These are phyloP conservation scores for Scheffersomyces lignicola DNA, from an alignment of 1,139 yeast species.

Conservation along the genomic window DNA sequence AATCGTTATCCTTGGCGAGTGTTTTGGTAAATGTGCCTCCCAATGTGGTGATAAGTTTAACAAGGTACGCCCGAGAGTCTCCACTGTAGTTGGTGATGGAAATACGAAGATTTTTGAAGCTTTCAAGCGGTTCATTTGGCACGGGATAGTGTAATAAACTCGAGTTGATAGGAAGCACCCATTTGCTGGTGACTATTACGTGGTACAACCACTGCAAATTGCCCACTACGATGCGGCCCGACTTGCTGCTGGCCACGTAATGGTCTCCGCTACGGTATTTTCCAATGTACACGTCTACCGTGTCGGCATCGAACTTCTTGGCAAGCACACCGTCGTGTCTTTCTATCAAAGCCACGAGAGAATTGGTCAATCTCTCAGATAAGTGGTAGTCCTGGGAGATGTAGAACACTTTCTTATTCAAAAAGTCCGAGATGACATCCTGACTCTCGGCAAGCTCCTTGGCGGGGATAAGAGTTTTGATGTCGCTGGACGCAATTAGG, in stretches of 20 bases:
- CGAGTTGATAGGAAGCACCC: constrained; percentile 55
- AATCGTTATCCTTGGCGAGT: constrained; percentile 66
- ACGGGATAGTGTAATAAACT: constrained; percentile 72
- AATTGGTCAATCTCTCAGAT: constrained; percentile 27
- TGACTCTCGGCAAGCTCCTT: constrained; percentile 1
- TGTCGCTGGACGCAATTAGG: constrained; percentile 6
- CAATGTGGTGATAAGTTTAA: constrained; percentile 59
- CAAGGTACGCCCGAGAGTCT: constrained; percentile 73
- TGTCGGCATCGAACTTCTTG: constrained; percentile 17
- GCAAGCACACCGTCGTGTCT: constrained; percentile 33
- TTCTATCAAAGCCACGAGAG: constrained; percentile 28
- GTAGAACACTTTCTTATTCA: constrained; percentile 27
- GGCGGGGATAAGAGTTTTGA: constrained; percentile 6
- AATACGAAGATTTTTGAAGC: constrained; percentile 52
- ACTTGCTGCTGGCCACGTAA: constrained; percentile 26
- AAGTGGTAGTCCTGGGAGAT: constrained; percentile 35
- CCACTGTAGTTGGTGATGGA: constrained; percentile 84
- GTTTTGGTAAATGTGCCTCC: constrained; percentile 81
- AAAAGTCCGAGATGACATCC: constrained; percentile 13
- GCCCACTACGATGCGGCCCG: constrained; percentile 49
- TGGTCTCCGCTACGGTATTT: constrained; percentile 59
- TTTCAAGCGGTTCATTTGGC: constrained; percentile 53
- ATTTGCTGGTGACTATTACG: constrained; percentile 55
- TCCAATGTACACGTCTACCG: constrained; percentile 66
- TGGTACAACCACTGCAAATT: constrained; percentile 74